Percentiles rank a stretch among this genome's conserved stretches.
These are phyloP conservation scores for Closterium sp. DNA, from an alignment of 139 green algal genomes.

Conservation along the genomic window DNA sequence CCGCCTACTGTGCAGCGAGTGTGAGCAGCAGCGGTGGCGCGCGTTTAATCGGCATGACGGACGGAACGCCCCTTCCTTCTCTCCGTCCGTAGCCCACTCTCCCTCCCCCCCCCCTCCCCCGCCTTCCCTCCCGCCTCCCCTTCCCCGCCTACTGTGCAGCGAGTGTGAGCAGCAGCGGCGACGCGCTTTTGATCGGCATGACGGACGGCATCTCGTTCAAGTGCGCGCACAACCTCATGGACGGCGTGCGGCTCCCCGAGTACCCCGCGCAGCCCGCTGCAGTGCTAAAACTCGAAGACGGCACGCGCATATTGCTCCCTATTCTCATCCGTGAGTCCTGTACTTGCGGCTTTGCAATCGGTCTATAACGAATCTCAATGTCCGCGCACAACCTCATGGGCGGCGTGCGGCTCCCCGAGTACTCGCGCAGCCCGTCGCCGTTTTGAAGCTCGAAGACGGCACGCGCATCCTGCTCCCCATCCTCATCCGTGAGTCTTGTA, in stretches of 20 bases:
- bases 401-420: too few species aligned
- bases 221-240: slow-evolving; percentile 8
- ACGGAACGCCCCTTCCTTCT: not conserved
- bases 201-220: slow-evolving; percentile 2
- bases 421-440: not conserved
- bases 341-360: too few species aligned
- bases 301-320: not conserved
- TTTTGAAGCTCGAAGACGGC: not conserved
- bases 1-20: too few species aligned
- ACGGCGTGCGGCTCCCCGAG: slow-evolving; percentile 5
- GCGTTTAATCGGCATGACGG: too few species aligned
- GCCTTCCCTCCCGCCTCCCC: not conserved
- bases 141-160: not conserved
- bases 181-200: slow-evolving; percentile 13
- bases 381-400: too few species aligned
- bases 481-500: not conserved
- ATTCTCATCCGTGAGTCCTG: not conserved
- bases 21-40: too few species aligned
- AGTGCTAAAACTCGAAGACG: slow-evolving; percentile 1
- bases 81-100: too few species aligned
- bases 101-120: too few species aligned
- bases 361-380: too few species aligned
- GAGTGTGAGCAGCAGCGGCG: not conserved
- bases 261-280: slow-evolving; percentile 9
- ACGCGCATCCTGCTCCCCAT: not conserved